Conservation (phyloP, 257 asterid species). For the Eucommia ulmoides region DNA sequence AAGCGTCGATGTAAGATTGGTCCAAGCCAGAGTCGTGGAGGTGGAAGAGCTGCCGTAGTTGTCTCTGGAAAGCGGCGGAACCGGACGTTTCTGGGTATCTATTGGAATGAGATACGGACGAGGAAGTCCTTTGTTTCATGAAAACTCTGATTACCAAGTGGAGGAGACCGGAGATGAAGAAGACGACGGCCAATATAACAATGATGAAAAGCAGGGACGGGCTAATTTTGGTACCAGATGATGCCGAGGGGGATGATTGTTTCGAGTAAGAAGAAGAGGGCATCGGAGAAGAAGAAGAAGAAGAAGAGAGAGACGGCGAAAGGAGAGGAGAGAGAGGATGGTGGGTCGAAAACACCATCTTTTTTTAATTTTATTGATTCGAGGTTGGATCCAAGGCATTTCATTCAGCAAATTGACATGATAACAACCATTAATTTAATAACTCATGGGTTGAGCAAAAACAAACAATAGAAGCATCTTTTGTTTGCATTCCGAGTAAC, state of each 20-base stretch:
- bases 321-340: background rate
- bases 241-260: conserved; percentile 11
- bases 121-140: conserved; percentile 27
- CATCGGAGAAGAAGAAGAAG: background rate
- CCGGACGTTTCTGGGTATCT: conserved; percentile 30
- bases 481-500: too few species aligned
- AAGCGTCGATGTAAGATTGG: conserved; percentile 64
- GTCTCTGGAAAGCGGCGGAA: conserved; percentile 59
- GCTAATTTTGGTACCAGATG: conserved; percentile 54
- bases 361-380: conserved; percentile 4
- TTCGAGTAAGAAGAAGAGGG: conserved; percentile 4
- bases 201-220: conserved; percentile 45
- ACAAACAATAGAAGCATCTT: too few species aligned
- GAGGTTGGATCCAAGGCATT: conserved; percentile 51
- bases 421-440: too few species aligned
- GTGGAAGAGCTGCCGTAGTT: conserved; percentile 71
- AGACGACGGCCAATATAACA: conserved; percentile 36
- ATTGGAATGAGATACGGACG: conserved; percentile 19
- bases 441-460: too few species aligned
- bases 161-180: conserved; percentile 49
- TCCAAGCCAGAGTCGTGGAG: conserved; percentile 84
- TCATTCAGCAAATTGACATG: conserved; percentile 13
- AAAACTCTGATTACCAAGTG: conserved; percentile 52
- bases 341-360: conserved; percentile 35
- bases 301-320: conserved; percentile 8